Conservation (phyloP, 2,329 filamentous ascomycete genomes). For the Elsinoe arachidis region DNA sequence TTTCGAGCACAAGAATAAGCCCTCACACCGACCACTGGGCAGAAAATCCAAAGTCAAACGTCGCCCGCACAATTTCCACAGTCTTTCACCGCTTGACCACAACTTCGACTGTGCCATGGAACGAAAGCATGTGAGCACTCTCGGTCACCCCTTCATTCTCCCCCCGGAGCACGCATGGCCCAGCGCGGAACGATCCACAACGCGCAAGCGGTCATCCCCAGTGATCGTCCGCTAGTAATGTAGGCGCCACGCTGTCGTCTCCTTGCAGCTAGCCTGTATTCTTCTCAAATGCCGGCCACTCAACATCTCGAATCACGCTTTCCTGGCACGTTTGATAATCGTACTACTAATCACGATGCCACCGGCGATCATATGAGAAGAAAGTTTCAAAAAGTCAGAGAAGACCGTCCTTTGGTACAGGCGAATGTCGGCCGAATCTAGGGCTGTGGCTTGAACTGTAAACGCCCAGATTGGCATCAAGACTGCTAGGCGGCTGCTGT, state of each 20-base stretch:
- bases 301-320: neutral
- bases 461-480: too few species aligned
- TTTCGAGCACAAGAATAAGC: too few species aligned
- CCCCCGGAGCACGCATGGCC: neutral
- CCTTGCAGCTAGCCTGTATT: neutral
- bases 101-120: too few species aligned
- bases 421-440: neutral
- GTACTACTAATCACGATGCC: too few species aligned
- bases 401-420: neutral
- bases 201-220: neutral
- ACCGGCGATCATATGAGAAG: neutral
- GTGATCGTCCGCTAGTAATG: neutral
- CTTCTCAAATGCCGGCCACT: neutral
- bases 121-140: neutral
- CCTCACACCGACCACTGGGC: neutral
- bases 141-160: neutral
- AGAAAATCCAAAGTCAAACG: slow-evolving; percentile 7
- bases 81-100: too few species aligned
- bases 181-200: neutral
- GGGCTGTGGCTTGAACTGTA: too few species aligned
- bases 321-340: neutral
- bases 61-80: neutral
- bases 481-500: too few species aligned
- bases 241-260: neutral
- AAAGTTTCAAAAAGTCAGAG: neutral